Evolutionary conservation across 352 stramenopile genomes (phyloP).

Genomic region (Phytophthora litchii): DNA sequence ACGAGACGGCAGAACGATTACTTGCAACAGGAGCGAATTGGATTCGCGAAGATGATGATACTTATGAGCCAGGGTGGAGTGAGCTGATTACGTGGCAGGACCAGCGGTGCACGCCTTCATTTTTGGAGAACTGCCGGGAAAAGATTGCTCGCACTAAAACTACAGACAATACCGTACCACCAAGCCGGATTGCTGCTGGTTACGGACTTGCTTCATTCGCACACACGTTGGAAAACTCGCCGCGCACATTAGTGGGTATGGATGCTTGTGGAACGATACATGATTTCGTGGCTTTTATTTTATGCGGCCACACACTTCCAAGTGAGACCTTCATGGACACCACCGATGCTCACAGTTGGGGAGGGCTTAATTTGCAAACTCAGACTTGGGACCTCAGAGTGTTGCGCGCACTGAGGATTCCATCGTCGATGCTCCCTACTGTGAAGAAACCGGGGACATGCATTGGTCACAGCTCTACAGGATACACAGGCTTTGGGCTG

Average conservation of each 20-base stretch:
- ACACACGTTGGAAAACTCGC: constrained; percentile 47
- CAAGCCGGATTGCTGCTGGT: constrained; percentile 53
- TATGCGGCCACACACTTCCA: constrained; percentile 58
- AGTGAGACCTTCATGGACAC: constrained; percentile 64
- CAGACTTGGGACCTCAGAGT: constrained; percentile 51
- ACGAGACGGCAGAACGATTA: constrained; percentile 33
- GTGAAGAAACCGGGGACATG: constrained; percentile 58
- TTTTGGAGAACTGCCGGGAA: constrained; percentile 45
- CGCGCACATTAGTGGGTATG: constrained; percentile 46
- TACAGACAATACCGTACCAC: constrained; percentile 1
- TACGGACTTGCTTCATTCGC: constrained; percentile 79
- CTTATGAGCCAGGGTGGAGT: constrained; percentile 50
- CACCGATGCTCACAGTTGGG: constrained; percentile 83
- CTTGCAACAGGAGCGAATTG: constrained; percentile 16
- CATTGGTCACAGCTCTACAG: constrained; percentile 41
- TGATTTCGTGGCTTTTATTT: constrained; percentile 74
- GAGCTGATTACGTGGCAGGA: constrained; percentile 83
- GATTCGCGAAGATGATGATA: constrained; percentile 12
- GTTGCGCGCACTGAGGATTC: constrained; percentile 63
- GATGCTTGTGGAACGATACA: constrained; percentile 84
- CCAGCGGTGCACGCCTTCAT: constrained; percentile 66
- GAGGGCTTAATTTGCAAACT: constrained; percentile 51
- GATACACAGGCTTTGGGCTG: constrained; percentile 38
- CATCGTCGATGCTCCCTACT: constrained; percentile 59
- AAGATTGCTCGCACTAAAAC: constrained; percentile 23